phyloP scores from a whole-genome alignment of 225 moss, liverwort and hornwort genomes.

The Pseudoscleropodium purum region DNA sequence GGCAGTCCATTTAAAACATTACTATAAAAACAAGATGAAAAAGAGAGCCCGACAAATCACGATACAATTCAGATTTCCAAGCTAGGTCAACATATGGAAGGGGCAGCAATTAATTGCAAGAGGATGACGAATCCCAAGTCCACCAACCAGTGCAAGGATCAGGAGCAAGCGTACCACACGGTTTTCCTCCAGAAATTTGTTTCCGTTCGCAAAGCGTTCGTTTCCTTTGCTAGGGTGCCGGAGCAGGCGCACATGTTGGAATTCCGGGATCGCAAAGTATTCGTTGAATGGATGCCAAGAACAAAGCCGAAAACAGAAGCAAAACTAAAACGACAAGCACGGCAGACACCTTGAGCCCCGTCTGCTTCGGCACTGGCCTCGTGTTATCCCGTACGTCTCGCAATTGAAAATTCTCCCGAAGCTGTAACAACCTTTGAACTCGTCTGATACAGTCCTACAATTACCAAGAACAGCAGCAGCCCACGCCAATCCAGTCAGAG shows the following conservation, averaged over 20 bases:
- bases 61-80: not conserved
- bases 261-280: not conserved
- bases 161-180: not conserved
- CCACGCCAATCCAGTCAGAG: not conserved
- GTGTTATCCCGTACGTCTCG: accelerated
- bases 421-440: not conserved
- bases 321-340: not conserved
- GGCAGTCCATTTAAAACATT: not conserved
- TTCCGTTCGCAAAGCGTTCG: not conserved
- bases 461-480: not conserved
- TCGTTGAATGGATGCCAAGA: not conserved
- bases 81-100: not conserved
- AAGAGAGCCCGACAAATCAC: not conserved
- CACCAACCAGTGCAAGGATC: not conserved
- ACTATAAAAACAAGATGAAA: not conserved
- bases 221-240: not conserved
- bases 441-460: not conserved
- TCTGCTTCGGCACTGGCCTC: not conserved
- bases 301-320: conserved; percentile 5
- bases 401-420: not conserved
- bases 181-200: not conserved
- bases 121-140: not conserved
- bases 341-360: not conserved
- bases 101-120: not conserved
- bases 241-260: not conserved